Evolutionary conservation across 1,284 basidiomycete species (phyloP), one percentile per base, ranked within the genome.

Genomic region (Boletellus sp.): DNA sequence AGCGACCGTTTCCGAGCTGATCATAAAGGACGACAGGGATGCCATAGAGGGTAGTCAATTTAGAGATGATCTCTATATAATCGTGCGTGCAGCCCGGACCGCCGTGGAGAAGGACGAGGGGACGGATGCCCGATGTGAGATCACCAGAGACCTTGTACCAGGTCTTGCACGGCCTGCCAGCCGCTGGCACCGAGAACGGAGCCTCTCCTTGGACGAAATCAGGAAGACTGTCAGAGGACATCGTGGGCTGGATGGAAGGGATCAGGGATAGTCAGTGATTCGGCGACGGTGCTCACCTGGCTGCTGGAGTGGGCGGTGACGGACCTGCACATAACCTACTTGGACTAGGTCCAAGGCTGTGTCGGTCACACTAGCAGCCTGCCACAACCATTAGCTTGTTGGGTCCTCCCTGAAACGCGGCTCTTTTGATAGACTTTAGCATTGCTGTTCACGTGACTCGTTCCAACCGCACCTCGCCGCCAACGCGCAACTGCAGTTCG

Each of bases 1-100:
- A 78, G 27, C 59, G 60, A 16, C 73, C 76, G 43, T 53, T 67
- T 14, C 77, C 76, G 27, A 78, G 44, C 45, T 77, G 76, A 55
- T 78, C 77, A 52, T 77, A 77, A 44, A 77, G 56, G 41, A 78
- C 59, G 52, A 77, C 57, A 14, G 75, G 69, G 16, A 68, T 68
- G 10, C 49, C 48, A 14, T 57, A 48, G 16, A 58, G 53, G 10
- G 50, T 51, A 13, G 63, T 57, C 36, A 76, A 58, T 35, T 68
- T 63, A 22, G 60, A 50, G 40, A 72, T 41, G 37, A 65, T 52
- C n/a, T 62, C 58, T 17, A 76, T 50, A 49, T 76, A 76, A 20
- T 66, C 52, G 38, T 73, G 67, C 4, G 64, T 40, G 9, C 56
- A 48, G 0, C 75, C 74, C 3, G 73, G 74, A 16, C 76, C 76